These are phyloP conservation scores for Allium cepa DNA, from an alignment of 106 monocot genomes.

Conservation along the genomic window DNA sequence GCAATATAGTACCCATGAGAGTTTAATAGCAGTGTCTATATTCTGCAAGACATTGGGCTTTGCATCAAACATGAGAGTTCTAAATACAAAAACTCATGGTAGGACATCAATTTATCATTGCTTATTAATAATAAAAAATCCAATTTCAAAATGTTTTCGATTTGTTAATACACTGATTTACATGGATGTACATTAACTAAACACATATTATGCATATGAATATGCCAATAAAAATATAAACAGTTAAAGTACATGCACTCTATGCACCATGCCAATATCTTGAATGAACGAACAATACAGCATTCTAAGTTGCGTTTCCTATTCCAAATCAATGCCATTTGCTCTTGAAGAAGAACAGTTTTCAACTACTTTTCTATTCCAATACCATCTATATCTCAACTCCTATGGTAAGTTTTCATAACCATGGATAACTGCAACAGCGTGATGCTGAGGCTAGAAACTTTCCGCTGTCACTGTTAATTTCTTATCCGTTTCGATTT, in stretches of 20 bases:
- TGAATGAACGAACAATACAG: slow-evolving; percentile 63
- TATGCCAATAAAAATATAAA: too few species aligned
- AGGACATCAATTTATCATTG: too few species aligned
- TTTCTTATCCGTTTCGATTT: slow-evolving; percentile 6
- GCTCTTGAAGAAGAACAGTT: slow-evolving; percentile 48
- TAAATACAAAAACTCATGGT: too few species aligned
- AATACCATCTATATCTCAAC: too few species aligned
- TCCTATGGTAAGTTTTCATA: slow-evolving; percentile 2
- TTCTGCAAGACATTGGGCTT: too few species aligned
- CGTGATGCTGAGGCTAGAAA: neutral
- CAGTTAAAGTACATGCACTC: slow-evolving; percentile 43
- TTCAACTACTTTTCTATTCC: slow-evolving; percentile 48
- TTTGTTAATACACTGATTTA: too few species aligned
- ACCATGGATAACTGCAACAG: neutral
- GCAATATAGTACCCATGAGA: neutral
- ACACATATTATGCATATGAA: neutral
- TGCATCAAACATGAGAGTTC: too few species aligned
- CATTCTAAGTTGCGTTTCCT: slow-evolving; percentile 40
- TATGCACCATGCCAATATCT: slow-evolving; percentile 55
- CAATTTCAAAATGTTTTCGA: neutral
- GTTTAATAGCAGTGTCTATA: too few species aligned
- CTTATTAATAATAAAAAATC: too few species aligned
- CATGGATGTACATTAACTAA: neutral
- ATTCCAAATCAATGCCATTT: slow-evolving; percentile 59
- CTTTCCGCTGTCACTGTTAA: neutral